Base-by-base conservation (phyloP, 108 stramenopile genomes). In the Fistulifera solaris region DNA sequence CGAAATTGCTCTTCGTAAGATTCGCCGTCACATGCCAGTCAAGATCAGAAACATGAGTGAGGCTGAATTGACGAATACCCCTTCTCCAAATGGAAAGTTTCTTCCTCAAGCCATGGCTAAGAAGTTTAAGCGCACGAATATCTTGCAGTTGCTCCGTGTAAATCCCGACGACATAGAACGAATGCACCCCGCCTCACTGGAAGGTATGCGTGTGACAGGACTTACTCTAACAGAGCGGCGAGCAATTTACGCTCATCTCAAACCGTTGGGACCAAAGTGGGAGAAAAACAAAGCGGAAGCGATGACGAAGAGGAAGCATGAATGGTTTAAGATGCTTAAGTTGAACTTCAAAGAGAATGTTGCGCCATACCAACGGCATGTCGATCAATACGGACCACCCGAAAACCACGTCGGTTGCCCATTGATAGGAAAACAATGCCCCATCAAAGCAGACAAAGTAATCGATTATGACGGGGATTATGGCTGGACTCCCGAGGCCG, bases 101-200 rank as follows among this genome's bases (percentile, higher is more conserved):
- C 56, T 79, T 0, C 73, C 78, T 0, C 50, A 60, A 41, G 54
- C 47, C 8, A 72, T 59, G 2, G 73, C 78, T 5, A 75, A 66
- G 62, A 79, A 79, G 59, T 79, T 79, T 67, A 79, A 79, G 52
- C 66, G 78, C 14, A 72, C 73, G 2, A 79, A 79, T 51, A 71
- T 79, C 2, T 57, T 79, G 7, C 73, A 75, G 51, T 43, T 73
- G 22, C 63, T 79, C 10, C 66, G 78, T 38, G 45, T 66, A 18
- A 63, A 75, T 31, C 78, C 78, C 1, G 71, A 67, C 48, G 74
- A 75, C 39, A 66, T 80, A 21, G 69, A 65, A 16, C 28, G 66
- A 43, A 76, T 80, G 74, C 74, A 75, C 48, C 78, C 78, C 18
- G 62, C 78, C 11, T 75, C 74, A 15, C 66, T 80, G 23, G 78